Conservation (phyloP, 75 land plant species). For the Pinus taeda region DNA sequence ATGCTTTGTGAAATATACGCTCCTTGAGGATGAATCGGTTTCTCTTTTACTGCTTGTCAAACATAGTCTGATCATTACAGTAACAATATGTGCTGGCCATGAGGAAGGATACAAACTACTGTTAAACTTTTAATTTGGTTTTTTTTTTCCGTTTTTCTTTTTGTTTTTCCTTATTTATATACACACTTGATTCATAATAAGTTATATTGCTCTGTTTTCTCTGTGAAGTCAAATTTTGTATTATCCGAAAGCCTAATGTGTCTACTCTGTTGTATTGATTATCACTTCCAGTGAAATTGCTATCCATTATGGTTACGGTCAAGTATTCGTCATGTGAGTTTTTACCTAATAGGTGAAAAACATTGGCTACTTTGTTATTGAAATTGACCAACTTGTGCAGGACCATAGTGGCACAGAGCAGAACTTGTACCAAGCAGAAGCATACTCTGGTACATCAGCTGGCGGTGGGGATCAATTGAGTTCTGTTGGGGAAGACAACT, state of each 20-base stretch:
- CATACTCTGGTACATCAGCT: not conserved
- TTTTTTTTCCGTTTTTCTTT: not conserved
- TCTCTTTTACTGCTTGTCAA: too few relatives aligned
- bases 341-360: not conserved
- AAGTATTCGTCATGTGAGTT: too few relatives aligned
- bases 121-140: not conserved
- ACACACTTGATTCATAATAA: not conserved
- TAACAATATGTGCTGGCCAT: too few relatives aligned
- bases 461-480: not conserved
- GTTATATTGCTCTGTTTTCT: not conserved
- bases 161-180: not conserved
- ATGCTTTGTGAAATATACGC: too few relatives aligned
- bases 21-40: too few relatives aligned
- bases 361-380: not conserved
- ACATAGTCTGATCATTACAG: too few relatives aligned
- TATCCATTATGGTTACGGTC: not conserved
- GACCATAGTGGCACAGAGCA: constrained; percentile 1
- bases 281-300: not conserved
- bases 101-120: too few relatives aligned
- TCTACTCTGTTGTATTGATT: not conserved
- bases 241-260: not conserved
- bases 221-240: not conserved
- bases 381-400: constrained; percentile 3
- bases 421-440: constrained; percentile 1
- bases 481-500: not conserved